A percentile compares a stretch with the other conserved stretches of the same genome.
phyloP scores from a whole-genome alignment of 2,329 filamentous ascomycete species.

The Cladosporium sp. region DNA sequence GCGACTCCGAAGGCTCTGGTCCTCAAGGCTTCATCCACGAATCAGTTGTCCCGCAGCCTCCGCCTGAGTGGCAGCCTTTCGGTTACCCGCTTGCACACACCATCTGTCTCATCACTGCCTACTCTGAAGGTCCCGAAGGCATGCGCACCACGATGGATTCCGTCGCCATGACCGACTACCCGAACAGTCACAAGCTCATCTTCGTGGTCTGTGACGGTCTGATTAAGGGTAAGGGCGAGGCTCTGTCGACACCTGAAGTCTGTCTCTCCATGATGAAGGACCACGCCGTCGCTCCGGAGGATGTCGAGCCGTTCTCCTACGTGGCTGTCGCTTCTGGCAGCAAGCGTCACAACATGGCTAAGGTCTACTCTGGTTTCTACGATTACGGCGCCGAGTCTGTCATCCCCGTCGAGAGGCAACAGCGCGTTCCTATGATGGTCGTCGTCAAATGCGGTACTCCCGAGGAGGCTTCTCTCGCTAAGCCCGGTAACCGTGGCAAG shows the following conservation, averaged over 20 bases:
- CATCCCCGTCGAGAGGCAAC: conserved; percentile 80
- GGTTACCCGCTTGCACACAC: conserved; percentile 90
- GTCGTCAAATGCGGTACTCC: conserved; percentile 94
- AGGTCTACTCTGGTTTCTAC: conserved; percentile 96
- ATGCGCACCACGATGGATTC: conserved; percentile 92
- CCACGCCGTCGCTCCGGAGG: conserved; percentile 67
- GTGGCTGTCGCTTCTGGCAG: conserved; percentile 92
- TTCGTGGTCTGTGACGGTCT: conserved; percentile 95
- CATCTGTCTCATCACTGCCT: conserved; percentile 91
- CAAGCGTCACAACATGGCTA: conserved; percentile 99
- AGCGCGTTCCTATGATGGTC: conserved; percentile 95
- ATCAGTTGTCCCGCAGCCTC: conserved; percentile 89
- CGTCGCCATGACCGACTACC: conserved; percentile 94
- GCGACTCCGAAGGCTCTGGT: conserved; percentile 61
- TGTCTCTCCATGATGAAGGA: conserved; percentile 93
- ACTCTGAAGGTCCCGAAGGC: conserved; percentile 91
- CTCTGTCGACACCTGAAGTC: conserved; percentile 80
- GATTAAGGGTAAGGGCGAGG: conserved; percentile 92
- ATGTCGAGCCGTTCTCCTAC: conserved; percentile 88
- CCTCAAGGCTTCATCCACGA: conserved; percentile 95
- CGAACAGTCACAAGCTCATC: conserved; percentile 97
- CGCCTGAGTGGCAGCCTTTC: conserved; percentile 94
- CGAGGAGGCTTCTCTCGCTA: conserved; percentile 70
- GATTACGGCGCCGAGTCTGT: conserved; percentile 79
- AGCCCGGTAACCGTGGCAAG: conserved; percentile 96